A percentile compares a stretch with the other conserved stretches of the same genome.
phyloP scores from a whole-genome alignment of 1,139 yeast genomes.

The Sugiyamaella xylanicola region DNA sequence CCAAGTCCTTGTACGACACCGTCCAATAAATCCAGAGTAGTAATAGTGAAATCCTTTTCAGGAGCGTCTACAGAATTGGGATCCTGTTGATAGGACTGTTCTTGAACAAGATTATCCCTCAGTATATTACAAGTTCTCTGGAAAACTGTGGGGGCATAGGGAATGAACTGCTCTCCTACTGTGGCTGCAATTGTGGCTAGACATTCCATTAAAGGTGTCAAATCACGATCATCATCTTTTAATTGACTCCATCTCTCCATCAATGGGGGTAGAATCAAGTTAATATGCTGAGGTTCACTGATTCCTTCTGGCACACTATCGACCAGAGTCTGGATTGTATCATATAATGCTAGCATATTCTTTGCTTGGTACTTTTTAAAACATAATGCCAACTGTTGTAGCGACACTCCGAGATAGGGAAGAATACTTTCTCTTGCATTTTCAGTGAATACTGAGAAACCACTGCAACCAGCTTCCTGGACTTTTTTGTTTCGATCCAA shows the following conservation, averaged over 20 bases:
- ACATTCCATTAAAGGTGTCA: slow-evolving; percentile 93
- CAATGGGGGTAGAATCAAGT: slow-evolving; percentile 74
- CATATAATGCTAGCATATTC: slow-evolving; percentile 79
- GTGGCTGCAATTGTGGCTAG: slow-evolving; percentile 90
- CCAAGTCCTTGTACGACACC: slow-evolving; percentile 92
- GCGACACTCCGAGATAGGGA: slow-evolving; percentile 64
- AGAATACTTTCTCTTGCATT: slow-evolving; percentile 62
- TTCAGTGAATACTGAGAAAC: slow-evolving; percentile 81
- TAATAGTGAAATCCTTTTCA: slow-evolving; percentile 87
- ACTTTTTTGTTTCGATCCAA: slow-evolving; percentile 86
- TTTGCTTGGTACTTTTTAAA: slow-evolving; percentile 78
- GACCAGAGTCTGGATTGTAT: slow-evolving; percentile 88
- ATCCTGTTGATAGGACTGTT: slow-evolving; percentile 64
- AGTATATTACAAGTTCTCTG: slow-evolving; percentile 73
- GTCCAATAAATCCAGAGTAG: slow-evolving; percentile 85
- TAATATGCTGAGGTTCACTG: slow-evolving; percentile 59
- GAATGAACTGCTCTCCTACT: slow-evolving; percentile 79
- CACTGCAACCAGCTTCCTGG: slow-evolving; percentile 91
- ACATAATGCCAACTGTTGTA: slow-evolving; percentile 72
- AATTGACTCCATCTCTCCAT: slow-evolving; percentile 75
- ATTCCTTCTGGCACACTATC: slow-evolving; percentile 61
- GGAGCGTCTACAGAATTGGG: slow-evolving; percentile 69
- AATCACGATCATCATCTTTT: slow-evolving; percentile 73
- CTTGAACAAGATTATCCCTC: slow-evolving; percentile 65
- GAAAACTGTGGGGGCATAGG: slow-evolving; percentile 89